Percentiles rank a stretch among this genome's conserved stretches.
Evolutionary conservation across 169 alveolate genomes (phyloP).

Genomic region (Plasmodium ovale): DNA sequence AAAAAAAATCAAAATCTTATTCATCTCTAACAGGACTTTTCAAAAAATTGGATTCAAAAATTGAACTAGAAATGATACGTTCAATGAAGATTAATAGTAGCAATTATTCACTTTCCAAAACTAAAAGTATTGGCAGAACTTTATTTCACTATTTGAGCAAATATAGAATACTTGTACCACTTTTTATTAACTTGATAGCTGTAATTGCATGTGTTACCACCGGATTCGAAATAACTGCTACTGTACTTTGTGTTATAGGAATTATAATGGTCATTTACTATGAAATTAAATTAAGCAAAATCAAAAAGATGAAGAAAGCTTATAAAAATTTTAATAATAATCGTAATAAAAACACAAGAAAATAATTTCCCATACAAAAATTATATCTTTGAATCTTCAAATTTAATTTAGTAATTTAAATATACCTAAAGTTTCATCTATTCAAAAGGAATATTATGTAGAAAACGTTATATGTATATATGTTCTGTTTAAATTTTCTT

Average conservation of each 20-base stretch:
- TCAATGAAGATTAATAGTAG: not conserved
- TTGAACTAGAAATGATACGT: constrained; percentile 5
- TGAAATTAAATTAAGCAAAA: constrained; percentile 8
- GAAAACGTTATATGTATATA: not conserved
- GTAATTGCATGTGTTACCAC: not conserved
- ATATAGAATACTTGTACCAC: constrained; percentile 2
- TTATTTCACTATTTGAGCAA: not conserved
- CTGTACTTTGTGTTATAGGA: not conserved
- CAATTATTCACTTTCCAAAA: not conserved
- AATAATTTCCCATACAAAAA: too few relatives aligned
- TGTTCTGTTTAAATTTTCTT: not conserved
- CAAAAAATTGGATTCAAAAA: not conserved
- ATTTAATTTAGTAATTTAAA: constrained; percentile 1
- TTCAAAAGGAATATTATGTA: not conserved
- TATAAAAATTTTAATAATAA: not conserved
- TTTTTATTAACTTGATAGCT: not conserved
- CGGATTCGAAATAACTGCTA: not conserved
- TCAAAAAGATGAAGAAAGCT: not conserved
- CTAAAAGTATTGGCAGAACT: not conserved
- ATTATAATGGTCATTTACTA: not conserved
- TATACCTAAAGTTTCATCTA: not conserved
- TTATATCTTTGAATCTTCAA: not conserved
- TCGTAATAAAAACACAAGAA: not conserved
- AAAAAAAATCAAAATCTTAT: not conserved
- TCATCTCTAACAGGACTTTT: not conserved